Conservation (phyloP, 73 alveolate species). For the Paramecium biaurelia region DNA sequence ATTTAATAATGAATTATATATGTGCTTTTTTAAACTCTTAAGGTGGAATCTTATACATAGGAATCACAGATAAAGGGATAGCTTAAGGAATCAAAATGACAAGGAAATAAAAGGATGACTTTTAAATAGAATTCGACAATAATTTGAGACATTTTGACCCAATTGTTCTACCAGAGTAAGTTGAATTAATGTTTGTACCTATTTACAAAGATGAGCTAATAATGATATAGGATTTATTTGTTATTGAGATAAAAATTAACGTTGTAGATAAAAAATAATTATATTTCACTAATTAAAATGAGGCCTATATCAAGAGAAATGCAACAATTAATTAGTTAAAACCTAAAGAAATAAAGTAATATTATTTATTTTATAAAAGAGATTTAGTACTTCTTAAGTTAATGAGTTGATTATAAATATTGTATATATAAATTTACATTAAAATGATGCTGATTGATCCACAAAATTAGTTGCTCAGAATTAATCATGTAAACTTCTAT, state of each 20-base stretch:
- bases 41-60: slow-evolving; percentile 63
- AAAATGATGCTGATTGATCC: no score
- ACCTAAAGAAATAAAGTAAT: slow-evolving; percentile 23
- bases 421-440: no score
- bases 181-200: slow-evolving; percentile 26
- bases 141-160: slow-evolving; percentile 47
- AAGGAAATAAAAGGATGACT: slow-evolving; percentile 46
- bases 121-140: neutral
- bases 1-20: slow-evolving; percentile 32
- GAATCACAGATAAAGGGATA: slow-evolving; percentile 54
- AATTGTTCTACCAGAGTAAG: slow-evolving; percentile 6
- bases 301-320: slow-evolving; percentile 54
- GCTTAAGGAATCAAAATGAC: slow-evolving; percentile 33
- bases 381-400: neutral
- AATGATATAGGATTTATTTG: slow-evolving; percentile 27
- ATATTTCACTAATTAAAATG: slow-evolving; percentile 49
- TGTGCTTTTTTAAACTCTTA: slow-evolving; percentile 58
- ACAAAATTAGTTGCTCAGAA: no score
- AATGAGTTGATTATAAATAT: neutral
- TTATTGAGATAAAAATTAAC: slow-evolving; percentile 40
- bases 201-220: neutral
- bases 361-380: neutral
- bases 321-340: slow-evolving; percentile 49
- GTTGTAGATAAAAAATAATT: slow-evolving; percentile 27
- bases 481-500: no score